Evolutionary conservation across 148 eudicot genomes (phyloP).

Genomic region (Persicaria tinctoria): DNA sequence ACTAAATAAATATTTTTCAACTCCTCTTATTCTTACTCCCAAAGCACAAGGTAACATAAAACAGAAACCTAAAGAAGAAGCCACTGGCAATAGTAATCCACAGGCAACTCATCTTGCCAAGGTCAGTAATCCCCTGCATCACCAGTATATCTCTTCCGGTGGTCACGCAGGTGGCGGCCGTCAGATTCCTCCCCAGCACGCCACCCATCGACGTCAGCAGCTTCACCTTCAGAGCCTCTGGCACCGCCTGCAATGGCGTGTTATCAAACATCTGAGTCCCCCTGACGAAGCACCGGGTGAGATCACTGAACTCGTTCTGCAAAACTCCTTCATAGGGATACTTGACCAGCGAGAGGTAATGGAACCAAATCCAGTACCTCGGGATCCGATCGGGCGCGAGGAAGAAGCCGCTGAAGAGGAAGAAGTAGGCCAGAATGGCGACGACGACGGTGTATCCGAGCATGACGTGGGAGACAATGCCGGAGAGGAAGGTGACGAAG

Average conservation of each 20-base stretch:
- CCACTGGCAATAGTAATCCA: constrained; percentile 74
- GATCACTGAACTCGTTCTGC: constrained; percentile 64
- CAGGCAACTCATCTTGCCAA: constrained; percentile 53
- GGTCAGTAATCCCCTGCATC: constrained; percentile 57
- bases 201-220: constrained; percentile 46
- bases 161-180: constrained; percentile 53
- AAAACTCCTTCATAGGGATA: constrained; percentile 74
- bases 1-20: constrained; percentile 10
- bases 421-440: constrained; percentile 61
- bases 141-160: constrained; percentile 55
- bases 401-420: constrained; percentile 83
- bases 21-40: constrained; percentile 79
- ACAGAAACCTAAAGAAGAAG: constrained; percentile 67
- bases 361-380: constrained; percentile 75
- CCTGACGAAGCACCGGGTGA: constrained; percentile 51
- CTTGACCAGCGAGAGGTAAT: constrained; percentile 64
- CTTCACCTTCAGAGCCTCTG: constrained; percentile 38
- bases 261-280: constrained; percentile 68
- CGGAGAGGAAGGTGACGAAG: constrained; percentile 84
- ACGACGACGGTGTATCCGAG: constrained; percentile 73
- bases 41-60: constrained; percentile 54
- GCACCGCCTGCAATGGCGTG: constrained; percentile 47
- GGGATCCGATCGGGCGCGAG: constrained; percentile 69
- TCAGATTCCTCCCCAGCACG: constrained; percentile 52
- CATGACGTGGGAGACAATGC: constrained; percentile 64